A percentile compares a stretch with the other conserved stretches of the same genome.
These are phyloP conservation scores for Lachnellula cervina DNA, from an alignment of 2,329 filamentous ascomycete species.

Conservation along the genomic window DNA sequence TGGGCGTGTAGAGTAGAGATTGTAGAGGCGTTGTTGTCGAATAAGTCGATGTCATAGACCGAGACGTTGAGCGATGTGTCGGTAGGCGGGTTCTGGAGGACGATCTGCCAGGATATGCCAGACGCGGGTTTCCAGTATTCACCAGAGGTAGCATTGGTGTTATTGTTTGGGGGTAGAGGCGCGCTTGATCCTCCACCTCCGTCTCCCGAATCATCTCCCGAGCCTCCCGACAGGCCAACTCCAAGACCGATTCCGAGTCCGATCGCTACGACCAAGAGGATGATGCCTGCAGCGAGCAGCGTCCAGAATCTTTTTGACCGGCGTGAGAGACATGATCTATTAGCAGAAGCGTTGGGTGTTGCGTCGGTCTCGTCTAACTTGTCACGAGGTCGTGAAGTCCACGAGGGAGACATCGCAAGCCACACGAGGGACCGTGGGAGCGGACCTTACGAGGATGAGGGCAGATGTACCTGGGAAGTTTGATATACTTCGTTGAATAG, in stretches of 20 bases:
- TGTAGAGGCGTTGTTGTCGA: slow-evolving; percentile 41
- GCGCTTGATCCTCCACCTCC: neutral
- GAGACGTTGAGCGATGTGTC: slow-evolving; percentile 21
- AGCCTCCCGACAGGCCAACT: slow-evolving; percentile 40
- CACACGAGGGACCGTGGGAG: neutral
- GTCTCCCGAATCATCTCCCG: neutral
- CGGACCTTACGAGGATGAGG: neutral
- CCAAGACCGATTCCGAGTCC: slow-evolving; percentile 44
- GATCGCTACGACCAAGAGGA: slow-evolving; percentile 1
- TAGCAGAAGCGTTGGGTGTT: neutral
- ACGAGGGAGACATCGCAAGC: neutral
- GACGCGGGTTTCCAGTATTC: slow-evolving; percentile 9
- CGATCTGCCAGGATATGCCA: slow-evolving; percentile 6
- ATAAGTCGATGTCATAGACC: slow-evolving; percentile 35
- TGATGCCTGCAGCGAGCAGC: neutral
- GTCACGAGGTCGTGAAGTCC: neutral
- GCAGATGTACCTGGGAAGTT: neutral
- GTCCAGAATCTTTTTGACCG: slow-evolving; percentile 3
- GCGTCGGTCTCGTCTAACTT: neutral
- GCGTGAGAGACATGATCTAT: neutral
- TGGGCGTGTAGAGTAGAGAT: slow-evolving; percentile 43
- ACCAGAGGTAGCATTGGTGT: neutral
- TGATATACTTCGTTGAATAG: too few relatives aligned
- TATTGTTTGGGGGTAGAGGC: neutral
- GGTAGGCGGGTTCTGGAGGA: neutral